phyloP scores from a whole-genome alignment of 371 early-diverging fungal genomes.

The Mucor lusitanicus region DNA sequence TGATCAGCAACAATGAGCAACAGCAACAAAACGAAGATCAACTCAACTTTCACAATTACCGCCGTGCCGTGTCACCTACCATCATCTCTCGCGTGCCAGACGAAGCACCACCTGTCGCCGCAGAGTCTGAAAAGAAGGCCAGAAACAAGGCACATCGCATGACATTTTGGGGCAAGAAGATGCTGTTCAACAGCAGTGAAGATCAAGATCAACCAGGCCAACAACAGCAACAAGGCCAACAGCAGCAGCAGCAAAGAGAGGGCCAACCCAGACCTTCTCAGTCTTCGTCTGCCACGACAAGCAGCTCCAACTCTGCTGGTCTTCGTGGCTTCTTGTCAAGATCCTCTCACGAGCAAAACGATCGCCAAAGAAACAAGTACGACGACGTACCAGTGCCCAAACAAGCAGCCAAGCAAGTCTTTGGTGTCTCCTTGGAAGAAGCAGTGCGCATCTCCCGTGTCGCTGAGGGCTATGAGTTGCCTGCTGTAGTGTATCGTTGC shows the following conservation, averaged over 20 bases:
- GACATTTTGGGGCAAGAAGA: constrained; percentile 56
- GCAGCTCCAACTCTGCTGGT: constrained; percentile 6
- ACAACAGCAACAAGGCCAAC: neutral
- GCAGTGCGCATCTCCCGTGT: constrained; percentile 34
- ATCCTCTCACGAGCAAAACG: constrained; percentile 26
- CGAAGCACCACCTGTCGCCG: neutral
- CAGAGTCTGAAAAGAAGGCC: constrained; percentile 36
- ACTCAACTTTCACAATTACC: constrained; percentile 1
- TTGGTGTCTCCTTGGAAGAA: constrained; percentile 34
- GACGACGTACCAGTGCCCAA: constrained; percentile 6
- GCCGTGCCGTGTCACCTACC: constrained; percentile 18
- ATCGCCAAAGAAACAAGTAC: constrained; percentile 9
- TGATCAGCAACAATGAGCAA: constrained; percentile 16
- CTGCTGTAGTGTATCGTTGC: constrained; percentile 80
- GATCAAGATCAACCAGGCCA: neutral
- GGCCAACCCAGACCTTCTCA: constrained; percentile 10
- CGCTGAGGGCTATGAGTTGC: constrained; percentile 47
- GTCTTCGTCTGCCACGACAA: constrained; percentile 17
- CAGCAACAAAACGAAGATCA: neutral
- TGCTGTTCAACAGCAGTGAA: constrained; percentile 30
- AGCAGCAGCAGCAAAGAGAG: neutral
- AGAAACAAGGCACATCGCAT: constrained; percentile 51
- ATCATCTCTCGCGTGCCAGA: neutral
- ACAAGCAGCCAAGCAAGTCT: constrained; percentile 47
- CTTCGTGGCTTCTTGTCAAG: constrained; percentile 31